These are phyloP conservation scores for Amorphotheca resinae DNA, from an alignment of 495 filamentous ascomycete species.

Conservation along the genomic window DNA sequence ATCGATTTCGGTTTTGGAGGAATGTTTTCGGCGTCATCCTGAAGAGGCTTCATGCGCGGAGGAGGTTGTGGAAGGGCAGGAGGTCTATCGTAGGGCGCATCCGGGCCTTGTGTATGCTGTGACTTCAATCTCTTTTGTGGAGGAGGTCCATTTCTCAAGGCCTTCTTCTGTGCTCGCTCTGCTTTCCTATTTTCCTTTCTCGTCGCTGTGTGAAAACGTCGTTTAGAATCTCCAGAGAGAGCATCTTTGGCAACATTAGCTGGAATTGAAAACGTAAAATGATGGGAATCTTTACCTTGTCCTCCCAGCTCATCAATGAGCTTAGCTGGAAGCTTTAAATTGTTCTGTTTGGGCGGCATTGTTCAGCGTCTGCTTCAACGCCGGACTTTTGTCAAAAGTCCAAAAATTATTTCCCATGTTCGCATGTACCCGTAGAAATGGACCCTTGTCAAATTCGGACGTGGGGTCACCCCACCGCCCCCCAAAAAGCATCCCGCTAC, in stretches of 20 bases:
- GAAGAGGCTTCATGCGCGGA: background rate
- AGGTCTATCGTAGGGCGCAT: conserved; percentile 8
- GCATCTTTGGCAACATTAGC: conserved; percentile 8
- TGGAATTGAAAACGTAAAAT: background rate
- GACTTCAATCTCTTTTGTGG: conserved; percentile 15
- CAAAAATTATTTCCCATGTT: too few relatives aligned
- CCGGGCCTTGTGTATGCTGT: conserved; percentile 8
- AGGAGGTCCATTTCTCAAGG: conserved; percentile 17
- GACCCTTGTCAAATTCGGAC: conserved; percentile 2
- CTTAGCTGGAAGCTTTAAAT: conserved; percentile 49
- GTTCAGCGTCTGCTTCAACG: too few relatives aligned
- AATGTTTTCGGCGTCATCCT: conserved; percentile 22
- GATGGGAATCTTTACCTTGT: conserved; percentile 18
- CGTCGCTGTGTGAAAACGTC: conserved; percentile 22
- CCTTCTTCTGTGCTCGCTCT: conserved; percentile 44
- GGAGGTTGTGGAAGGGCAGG: background rate
- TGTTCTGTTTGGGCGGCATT: conserved; percentile 33
- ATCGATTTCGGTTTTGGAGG: conserved; percentile 21
- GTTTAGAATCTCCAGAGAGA: conserved; percentile 7
- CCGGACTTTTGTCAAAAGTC: too few relatives aligned
- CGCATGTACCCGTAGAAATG: too few relatives aligned
- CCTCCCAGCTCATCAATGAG: conserved; percentile 48
- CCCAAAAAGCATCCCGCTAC: background rate
- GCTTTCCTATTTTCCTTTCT: conserved; percentile 52
- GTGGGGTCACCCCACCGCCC: background rate